Base-by-base conservation (phyloP, 495 filamentous ascomycete species). In the Penicillium malachiteum region DNA sequence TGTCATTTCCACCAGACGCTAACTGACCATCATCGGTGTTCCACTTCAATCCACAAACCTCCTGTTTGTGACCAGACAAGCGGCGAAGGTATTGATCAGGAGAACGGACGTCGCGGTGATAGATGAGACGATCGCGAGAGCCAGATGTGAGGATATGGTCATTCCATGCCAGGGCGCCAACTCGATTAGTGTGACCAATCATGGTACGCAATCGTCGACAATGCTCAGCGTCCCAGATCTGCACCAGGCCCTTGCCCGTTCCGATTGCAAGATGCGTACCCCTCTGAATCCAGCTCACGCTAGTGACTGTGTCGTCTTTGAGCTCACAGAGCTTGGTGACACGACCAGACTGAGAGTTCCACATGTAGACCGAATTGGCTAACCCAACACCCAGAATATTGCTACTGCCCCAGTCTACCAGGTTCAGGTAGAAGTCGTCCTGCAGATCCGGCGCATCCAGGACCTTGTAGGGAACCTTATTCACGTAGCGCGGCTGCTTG, bases 41-140 rank as follows among this genome's bases (percentile, higher is more conserved):
- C 94, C 94, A 98, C 65, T 90, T 89, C 50, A 98, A 76, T n/a
- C 94, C 94, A 65, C 94, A 98, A 12, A 98, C 90, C 73, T 98
- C 94, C 76, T 98, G 94, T 71, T 97, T 98, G 72, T 98, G 94
- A 11, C 95, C 94, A 18, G 74, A 68, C 2, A 97, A 77, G 59
- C 88, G 90, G 39, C 87, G 84, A 12, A 96, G 75, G 77, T 86
- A 96, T 63, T 96, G 94, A 49, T 92, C 90, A 0, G 93, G 90
- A n/a, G 87, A 87, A 54, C 94, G 87, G 7, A 98, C 94, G 69
- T 98, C 94, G 16, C 94, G 90, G 65, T 98, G 94, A 59, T 89
- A 92, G 54, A 98, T 98, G 18, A 88, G 70, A 8, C 94, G 90
- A 73, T 98, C 94, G 16, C 94, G 84, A 5, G 93, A 97, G 17